A percentile compares a stretch with the other conserved stretches of the same genome.
phyloP scores from a whole-genome alignment of 306 rosid species.

The Quercus robur region DNA sequence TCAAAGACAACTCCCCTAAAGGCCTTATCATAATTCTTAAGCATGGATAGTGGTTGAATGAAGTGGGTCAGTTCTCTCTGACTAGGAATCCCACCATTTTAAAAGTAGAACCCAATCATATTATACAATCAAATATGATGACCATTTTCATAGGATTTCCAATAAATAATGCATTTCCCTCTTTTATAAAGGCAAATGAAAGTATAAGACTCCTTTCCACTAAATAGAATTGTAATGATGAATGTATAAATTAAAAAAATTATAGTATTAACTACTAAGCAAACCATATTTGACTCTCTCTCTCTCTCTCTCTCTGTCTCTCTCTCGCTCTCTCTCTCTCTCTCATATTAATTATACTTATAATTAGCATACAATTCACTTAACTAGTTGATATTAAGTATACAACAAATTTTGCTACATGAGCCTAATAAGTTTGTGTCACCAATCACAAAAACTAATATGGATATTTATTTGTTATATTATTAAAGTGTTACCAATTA shows the following conservation, averaged over 20 bases:
- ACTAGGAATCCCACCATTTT: constrained; percentile 56
- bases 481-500: too few relatives aligned
- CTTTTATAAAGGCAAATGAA: neutral
- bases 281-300: constrained; percentile 35
- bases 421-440: too few relatives aligned
- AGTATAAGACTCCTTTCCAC: constrained; percentile 1
- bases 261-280: neutral
- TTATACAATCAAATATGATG: constrained; percentile 23
- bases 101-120: constrained; percentile 37
- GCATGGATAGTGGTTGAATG: constrained; percentile 27
- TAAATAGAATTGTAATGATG: constrained; percentile 3
- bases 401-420: too few relatives aligned
- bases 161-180: constrained; percentile 25
- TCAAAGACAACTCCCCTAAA: constrained; percentile 3
- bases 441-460: too few relatives aligned
- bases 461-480: too few relatives aligned
- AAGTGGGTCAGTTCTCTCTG: constrained; percentile 32
- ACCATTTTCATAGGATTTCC: constrained; percentile 28
- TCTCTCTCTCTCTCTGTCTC: too few relatives aligned
- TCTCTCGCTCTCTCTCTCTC: too few relatives aligned
- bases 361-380: neutral
- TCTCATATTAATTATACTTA: too few relatives aligned
- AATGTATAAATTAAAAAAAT: neutral
- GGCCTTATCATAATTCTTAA: neutral
- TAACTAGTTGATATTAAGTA: too few relatives aligned